phyloP scores from a whole-genome alignment of 306 rosid genomes.

The Argentina anserina region DNA sequence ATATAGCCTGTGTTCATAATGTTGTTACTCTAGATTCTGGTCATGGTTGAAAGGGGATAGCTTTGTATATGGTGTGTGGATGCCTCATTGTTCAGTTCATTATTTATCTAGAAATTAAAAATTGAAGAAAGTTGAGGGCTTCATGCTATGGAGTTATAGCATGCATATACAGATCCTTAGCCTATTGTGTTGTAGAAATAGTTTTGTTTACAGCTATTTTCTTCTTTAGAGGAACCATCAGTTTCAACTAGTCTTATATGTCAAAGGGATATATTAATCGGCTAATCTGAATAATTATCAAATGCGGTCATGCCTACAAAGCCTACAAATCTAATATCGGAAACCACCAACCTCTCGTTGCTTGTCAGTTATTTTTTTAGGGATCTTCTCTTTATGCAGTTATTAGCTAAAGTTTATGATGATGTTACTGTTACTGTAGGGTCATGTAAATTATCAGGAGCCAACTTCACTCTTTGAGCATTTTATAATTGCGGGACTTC shows the following conservation, averaged over 20 bases:
- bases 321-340: not conserved
- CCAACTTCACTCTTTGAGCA: slow-evolving; percentile 88
- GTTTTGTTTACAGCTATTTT: not conserved
- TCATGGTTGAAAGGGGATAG: not conserved
- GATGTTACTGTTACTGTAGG: slow-evolving; percentile 53
- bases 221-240: not conserved
- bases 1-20: not conserved
- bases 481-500: slow-evolving; percentile 89
- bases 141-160: not conserved
- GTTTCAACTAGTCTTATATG: not conserved
- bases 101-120: too few species aligned
- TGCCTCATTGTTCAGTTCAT: not conserved
- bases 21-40: not conserved
- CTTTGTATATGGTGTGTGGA: not conserved
- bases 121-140: too few species aligned
- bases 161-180: not conserved
- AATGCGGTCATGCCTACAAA: not conserved
- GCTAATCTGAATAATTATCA: not conserved
- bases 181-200: not conserved
- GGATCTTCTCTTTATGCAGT: not conserved
- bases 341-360: not conserved
- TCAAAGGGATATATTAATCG: not conserved
- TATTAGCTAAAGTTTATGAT: slow-evolving; percentile 28
- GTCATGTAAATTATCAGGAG: slow-evolving; percentile 52
- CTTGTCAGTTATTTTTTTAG: not conserved